These are phyloP conservation scores for Conringia planisiliqua DNA, from an alignment of 345 rosid genomes.

Conservation along the genomic window DNA sequence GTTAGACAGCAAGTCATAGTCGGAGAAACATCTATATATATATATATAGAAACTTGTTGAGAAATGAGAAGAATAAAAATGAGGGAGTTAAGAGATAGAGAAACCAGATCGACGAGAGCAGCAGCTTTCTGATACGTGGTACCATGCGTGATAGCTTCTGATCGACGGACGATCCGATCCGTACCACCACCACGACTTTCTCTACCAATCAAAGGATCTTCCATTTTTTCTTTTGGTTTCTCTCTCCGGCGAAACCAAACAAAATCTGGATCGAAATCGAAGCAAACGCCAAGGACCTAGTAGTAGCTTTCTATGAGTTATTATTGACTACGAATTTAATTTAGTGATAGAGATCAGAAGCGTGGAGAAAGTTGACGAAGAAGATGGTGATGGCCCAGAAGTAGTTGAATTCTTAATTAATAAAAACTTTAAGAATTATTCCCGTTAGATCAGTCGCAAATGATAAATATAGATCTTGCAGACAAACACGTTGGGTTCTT, in stretches of 20 bases:
- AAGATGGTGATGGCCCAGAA: slow-evolving; percentile 22
- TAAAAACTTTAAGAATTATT: not conserved
- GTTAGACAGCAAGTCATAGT: not conserved
- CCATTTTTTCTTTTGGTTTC: slow-evolving; percentile 28
- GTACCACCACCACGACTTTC: slow-evolving; percentile 42
- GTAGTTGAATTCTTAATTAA: slow-evolving; percentile 10
- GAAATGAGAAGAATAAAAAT: not conserved
- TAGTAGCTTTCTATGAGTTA: not conserved
- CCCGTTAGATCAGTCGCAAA: slow-evolving; percentile 11
- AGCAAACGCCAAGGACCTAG: not conserved
- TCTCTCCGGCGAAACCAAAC: not conserved
- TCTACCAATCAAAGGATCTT: slow-evolving; percentile 48
- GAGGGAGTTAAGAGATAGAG: not conserved
- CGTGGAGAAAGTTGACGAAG: not conserved
- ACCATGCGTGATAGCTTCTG: slow-evolving; percentile 78
- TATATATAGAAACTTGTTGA: not conserved
- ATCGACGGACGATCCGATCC: slow-evolving; percentile 47
- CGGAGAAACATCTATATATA: not conserved
- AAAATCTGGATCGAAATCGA: slow-evolving; percentile 4
- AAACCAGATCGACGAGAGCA: slow-evolving; percentile 94
- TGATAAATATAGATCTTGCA: slow-evolving; percentile 22
- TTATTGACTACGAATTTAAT: slow-evolving; percentile 1
- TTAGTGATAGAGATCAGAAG: not conserved
- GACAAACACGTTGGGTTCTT: slow-evolving; percentile 14
- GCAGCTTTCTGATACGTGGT: slow-evolving; percentile 88